Percentiles rank a stretch among this genome's conserved stretches.
These are phyloP conservation scores for Suhomyces kilbournensis DNA, from an alignment of 805 yeast species.

Conservation along the genomic window DNA sequence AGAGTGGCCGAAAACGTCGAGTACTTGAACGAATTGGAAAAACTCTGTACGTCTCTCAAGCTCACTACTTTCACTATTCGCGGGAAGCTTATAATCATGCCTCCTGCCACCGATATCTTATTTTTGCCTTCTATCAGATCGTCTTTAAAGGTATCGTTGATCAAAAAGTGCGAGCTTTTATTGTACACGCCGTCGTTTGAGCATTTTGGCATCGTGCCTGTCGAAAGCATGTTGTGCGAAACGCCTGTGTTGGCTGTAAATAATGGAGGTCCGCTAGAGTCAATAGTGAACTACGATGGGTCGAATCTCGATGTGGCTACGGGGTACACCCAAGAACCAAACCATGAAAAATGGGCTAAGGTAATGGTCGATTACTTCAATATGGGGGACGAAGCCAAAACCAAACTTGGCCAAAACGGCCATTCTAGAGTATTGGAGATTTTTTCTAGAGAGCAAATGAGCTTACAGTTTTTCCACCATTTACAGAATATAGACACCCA, in stretches of 20 bases:
- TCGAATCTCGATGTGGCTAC: constrained; percentile 43
- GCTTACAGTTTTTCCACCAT: constrained; percentile 24
- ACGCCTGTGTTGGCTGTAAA: constrained; percentile 83
- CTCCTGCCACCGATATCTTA: constrained; percentile 46
- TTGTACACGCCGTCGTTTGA: constrained; percentile 89
- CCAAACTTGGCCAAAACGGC: constrained; percentile 34
- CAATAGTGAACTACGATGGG: constrained; percentile 43
- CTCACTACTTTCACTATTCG: constrained; percentile 46
- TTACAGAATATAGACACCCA: constrained; percentile 1
- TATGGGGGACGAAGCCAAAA: constrained; percentile 15
- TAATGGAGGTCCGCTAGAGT: constrained; percentile 92
- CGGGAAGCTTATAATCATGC: constrained; percentile 34
- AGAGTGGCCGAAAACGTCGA: constrained; percentile 72
- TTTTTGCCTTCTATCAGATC: constrained; percentile 82
- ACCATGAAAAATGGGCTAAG: constrained; percentile 52
- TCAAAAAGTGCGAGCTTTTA: constrained; percentile 56
- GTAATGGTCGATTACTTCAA: constrained; percentile 39
- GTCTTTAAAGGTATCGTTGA: constrained; percentile 57
- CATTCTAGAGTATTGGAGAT: constrained; percentile 31
- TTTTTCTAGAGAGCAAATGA: constrained; percentile 49
- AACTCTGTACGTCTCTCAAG: constrained; percentile 42
- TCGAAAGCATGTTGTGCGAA: constrained; percentile 86
- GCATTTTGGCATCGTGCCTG: constrained; percentile 97
- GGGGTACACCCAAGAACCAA: constrained; percentile 58
- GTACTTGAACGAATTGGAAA: constrained; percentile 60